Percentiles rank a stretch among this genome's conserved stretches.
phyloP scores from a whole-genome alignment of 306 rosid species.

The Prunus dulcis region DNA sequence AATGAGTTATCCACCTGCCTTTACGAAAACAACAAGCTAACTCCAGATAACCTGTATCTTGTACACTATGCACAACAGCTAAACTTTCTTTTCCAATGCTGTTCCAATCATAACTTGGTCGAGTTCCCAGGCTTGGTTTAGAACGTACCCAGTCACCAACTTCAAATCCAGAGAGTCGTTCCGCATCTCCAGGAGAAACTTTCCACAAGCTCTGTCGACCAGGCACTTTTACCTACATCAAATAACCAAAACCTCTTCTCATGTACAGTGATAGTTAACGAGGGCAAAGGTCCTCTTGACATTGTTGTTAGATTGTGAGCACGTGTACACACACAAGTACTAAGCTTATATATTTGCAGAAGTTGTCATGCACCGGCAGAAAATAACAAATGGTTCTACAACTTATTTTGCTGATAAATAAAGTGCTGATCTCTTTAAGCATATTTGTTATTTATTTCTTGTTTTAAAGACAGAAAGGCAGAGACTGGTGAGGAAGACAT shows the following conservation, averaged over 20 bases:
- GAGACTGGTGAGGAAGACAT: neutral
- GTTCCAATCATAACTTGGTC: slow-evolving; percentile 98
- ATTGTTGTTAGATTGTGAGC: neutral
- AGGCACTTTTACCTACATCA: slow-evolving; percentile 71
- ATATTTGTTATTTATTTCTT: neutral
- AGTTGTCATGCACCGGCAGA: neutral
- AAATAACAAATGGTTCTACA: neutral
- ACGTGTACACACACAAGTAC: neutral
- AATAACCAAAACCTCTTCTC: slow-evolving; percentile 22
- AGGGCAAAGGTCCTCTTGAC: neutral
- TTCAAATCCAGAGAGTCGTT: slow-evolving; percentile 92
- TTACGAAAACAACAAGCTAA: slow-evolving; percentile 96
- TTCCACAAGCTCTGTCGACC: slow-evolving; percentile 92
- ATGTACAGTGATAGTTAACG: neutral
- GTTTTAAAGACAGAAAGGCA: neutral
- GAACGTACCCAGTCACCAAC: slow-evolving; percentile 99
- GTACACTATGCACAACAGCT: slow-evolving; percentile 94
- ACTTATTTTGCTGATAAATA: neutral
- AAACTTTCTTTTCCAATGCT: slow-evolving; percentile 83
- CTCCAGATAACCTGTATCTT: slow-evolving; percentile 89
- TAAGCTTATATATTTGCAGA: neutral
- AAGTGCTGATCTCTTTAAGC: no score
- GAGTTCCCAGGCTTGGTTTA: slow-evolving; percentile 83
- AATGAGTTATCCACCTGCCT: slow-evolving; percentile 87
- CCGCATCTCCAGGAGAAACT: slow-evolving; percentile 98